Evolutionary conservation across 2,329 filamentous ascomycete genomes (phyloP).

Genomic region (Trichoderma afroharzianum): DNA sequence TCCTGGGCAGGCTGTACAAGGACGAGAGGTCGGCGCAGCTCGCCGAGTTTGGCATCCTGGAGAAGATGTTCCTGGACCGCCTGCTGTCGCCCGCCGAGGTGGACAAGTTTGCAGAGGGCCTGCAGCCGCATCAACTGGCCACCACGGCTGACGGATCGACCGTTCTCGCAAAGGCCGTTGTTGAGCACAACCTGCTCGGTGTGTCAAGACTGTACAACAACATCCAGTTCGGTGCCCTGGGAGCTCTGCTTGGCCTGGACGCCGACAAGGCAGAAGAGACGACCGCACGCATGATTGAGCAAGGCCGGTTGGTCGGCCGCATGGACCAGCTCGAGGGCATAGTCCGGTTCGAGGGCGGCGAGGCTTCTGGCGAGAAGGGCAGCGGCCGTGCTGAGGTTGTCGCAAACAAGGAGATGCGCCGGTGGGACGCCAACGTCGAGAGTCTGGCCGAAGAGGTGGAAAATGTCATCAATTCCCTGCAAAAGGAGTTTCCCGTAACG

Average conservation of each 20-base stretch:
- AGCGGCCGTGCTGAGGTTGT: slow-evolving; percentile 62
- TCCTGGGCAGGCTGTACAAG: slow-evolving; percentile 83
- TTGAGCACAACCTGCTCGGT: slow-evolving; percentile 92
- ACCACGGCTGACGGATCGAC: slow-evolving; percentile 87
- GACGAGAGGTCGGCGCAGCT: slow-evolving; percentile 77
- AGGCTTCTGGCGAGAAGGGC: slow-evolving; percentile 65
- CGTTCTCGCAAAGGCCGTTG: slow-evolving; percentile 85
- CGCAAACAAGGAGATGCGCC: slow-evolving; percentile 68
- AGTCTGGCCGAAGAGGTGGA: slow-evolving; percentile 86
- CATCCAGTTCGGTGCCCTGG: slow-evolving; percentile 72
- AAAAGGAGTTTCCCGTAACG: slow-evolving; percentile 70
- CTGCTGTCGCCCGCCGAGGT: slow-evolving; percentile 80
- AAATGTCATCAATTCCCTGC: slow-evolving; percentile 74
- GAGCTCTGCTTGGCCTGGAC: slow-evolving; percentile 71
- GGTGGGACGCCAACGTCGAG: slow-evolving; percentile 88
- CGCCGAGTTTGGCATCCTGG: slow-evolving; percentile 80
- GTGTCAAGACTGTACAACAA: slow-evolving; percentile 77
- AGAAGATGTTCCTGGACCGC: slow-evolving; percentile 96
- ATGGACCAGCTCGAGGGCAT: slow-evolving; percentile 92
- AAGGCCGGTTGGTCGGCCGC: slow-evolving; percentile 77
- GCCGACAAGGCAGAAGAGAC: slow-evolving; percentile 83
- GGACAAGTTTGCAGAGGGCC: slow-evolving; percentile 73
- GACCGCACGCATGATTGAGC: slow-evolving; percentile 92
- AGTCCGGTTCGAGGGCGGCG: slow-evolving; percentile 79
- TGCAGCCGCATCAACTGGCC: slow-evolving; percentile 86